phyloP scores from a whole-genome alignment of 805 yeast species.

The Kluyveromyces siamensis region DNA sequence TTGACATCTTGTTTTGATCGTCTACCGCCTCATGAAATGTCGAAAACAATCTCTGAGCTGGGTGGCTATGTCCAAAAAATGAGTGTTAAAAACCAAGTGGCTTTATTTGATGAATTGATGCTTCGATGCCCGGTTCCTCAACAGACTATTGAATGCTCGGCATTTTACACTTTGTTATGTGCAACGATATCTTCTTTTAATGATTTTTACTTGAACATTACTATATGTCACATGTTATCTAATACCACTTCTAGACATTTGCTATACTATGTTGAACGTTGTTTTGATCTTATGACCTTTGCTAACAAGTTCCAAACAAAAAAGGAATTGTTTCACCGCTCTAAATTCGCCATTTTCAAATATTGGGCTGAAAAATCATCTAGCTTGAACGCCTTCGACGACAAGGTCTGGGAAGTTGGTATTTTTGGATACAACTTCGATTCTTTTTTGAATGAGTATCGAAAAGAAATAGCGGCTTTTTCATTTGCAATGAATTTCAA shows the following conservation, averaged over 20 bases:
- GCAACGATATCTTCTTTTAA: constrained; percentile 11
- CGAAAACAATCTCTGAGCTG: constrained; percentile 5
- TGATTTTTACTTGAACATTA: constrained; percentile 14
- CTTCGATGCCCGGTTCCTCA: constrained; percentile 17
- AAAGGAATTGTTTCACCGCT: constrained; percentile 14
- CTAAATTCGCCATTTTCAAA: constrained; percentile 16
- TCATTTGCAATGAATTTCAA: constrained; percentile 12
- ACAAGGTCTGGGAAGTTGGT: constrained; percentile 11
- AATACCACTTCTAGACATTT: constrained; percentile 10
- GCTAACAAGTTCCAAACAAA: neutral
- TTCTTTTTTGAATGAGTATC: constrained; percentile 9
- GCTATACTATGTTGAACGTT: constrained; percentile 10
- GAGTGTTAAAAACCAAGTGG: constrained; percentile 20
- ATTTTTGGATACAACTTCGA: constrained; percentile 14
- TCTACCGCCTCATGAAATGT: constrained; percentile 7
- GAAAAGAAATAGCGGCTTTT: constrained; percentile 13
- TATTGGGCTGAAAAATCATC: constrained; percentile 10
- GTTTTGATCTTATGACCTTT: constrained; percentile 6
- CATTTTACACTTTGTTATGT: constrained; percentile 17
- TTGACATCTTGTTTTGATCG: constrained; percentile 12
- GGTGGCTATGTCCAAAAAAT: constrained; percentile 14
- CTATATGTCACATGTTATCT: constrained; percentile 10
- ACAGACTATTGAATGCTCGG: constrained; percentile 20
- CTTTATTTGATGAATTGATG: constrained; percentile 22
- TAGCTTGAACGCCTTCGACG: neutral